phyloP scores from a whole-genome alignment of 805 yeast species.

The Nematodospora valgi region DNA sequence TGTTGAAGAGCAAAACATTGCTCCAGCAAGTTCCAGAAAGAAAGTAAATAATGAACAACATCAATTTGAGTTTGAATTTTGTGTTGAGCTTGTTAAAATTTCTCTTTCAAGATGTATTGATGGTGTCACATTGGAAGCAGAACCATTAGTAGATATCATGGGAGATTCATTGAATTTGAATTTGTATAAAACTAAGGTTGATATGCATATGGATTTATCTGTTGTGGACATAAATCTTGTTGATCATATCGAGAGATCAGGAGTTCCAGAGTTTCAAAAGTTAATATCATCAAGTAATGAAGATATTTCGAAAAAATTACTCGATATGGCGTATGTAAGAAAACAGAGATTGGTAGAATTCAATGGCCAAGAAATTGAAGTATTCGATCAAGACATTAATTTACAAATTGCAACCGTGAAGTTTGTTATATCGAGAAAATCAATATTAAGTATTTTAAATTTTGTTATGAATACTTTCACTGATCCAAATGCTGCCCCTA shows the following conservation, averaged over 20 bases:
- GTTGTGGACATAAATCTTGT: conserved; percentile 67
- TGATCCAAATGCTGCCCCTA: conserved; percentile 64
- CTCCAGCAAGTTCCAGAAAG: not conserved
- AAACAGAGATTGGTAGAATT: conserved; percentile 57
- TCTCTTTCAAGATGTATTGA: conserved; percentile 67
- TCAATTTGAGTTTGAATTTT: conserved; percentile 67
- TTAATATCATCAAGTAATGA: conserved; percentile 62
- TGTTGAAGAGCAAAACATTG: conserved; percentile 17
- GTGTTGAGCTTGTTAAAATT: conserved; percentile 59
- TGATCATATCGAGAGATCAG: conserved; percentile 67
- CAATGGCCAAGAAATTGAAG: conserved; percentile 53
- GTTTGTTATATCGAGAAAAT: conserved; percentile 71
- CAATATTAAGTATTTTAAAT: conserved; percentile 73
- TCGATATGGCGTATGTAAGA: conserved; percentile 57
- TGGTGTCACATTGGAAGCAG: conserved; percentile 56
- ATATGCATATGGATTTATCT: conserved; percentile 61
- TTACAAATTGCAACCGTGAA: conserved; percentile 76
- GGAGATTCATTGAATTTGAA: conserved; percentile 62
- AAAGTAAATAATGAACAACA: conserved; percentile 44
- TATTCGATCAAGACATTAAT: conserved; percentile 72
- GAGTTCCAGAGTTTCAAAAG: conserved; percentile 61
- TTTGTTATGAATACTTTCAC: conserved; percentile 85
- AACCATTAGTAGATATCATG: conserved; percentile 66
- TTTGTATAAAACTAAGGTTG: conserved; percentile 56
- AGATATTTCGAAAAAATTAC: conserved; percentile 37